Evolutionary conservation across 345 rosid species (phyloP), one percentile per base, ranked within the genome.

Genomic region (Gossypium turneri): DNA sequence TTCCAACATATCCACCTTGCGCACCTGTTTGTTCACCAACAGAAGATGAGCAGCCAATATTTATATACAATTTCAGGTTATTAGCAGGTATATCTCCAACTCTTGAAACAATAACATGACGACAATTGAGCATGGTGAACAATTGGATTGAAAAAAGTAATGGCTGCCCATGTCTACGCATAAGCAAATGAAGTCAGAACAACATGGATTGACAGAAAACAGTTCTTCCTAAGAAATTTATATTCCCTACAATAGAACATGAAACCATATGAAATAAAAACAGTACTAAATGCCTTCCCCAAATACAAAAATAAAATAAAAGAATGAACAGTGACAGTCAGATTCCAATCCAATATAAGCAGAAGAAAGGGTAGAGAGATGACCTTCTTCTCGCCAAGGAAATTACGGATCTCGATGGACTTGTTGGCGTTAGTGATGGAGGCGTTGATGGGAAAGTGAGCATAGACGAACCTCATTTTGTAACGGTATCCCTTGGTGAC

Each of bases 381-480:
- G 3, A 88, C 92, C 90, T 79, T 86, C 75, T 85, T 88, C 82
- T 88, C 90, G 44, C 92, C 90, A 1, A 88, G 88, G 62, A 88
- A 88, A 81, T 86, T 88, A 34, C 90, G 85, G 84, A 92, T 92
- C 90, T 92, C 94, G 22, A 92, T 92, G 62, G 93, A 73, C 44
- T 73, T 84, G 81, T 57, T 82, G 64, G 58, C 8, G 52, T 77
- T 81, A 7, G 78, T 70, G 80, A 92, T 92, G 53, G 93, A 88
- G 11, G 97, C 93, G 71, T 92, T 92, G 82, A 90, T 92, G 8
- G 93, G 94, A 11, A 92, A 92, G 75, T 92, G 97, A 65, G 94
- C 94, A 50, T 90, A 92, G 62, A 92, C 94, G 70, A 92, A 92
- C 44, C 97, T 79, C 97, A 92, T 92, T 84, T 84, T 92, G 86